Evolutionary conservation across 257 asterid genomes (phyloP), one percentile per base, ranked within the genome.

Genomic region (Solanum appendiculatum): DNA sequence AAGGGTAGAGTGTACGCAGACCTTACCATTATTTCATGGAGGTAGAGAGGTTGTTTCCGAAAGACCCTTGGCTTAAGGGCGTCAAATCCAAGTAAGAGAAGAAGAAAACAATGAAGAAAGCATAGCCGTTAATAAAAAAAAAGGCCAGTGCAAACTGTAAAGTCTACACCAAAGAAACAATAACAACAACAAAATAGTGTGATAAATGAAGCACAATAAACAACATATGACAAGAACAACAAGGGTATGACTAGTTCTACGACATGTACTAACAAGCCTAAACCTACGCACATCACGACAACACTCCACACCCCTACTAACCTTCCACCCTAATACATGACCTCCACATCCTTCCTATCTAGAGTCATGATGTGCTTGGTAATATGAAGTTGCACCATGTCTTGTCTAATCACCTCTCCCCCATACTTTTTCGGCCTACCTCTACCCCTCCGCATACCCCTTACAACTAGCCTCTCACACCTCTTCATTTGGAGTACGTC

Each of bases 1-100:
- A 0, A 51, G 0, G 23, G 6, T 16, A 51, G 9, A 51, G 1
- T 16, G 9, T 54, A 54, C 0, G 0, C 9, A 18, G 0, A 54
- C 6, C 6, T 54, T 4, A 54, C 0, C 0, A 4, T 9, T 51
- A 6, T 1, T 9, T 54, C 10, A 3, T 54, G n/a, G 6, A 54
- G 10, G 23, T 54, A 18, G n/a, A 18, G 23, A 51, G n/a, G n/a
- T 4, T 0, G 9, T 54, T 1, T 54, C 9, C n/a, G 7, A 18
- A 54, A 54, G 1, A 2, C 4, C 1, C 9, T 54, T 4, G 2
- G 10, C n/a, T 54, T 9, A 54, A 18, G 63, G 6, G 63, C 0
- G 6, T 54, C 10, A 18, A 54, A 54, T 0, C 20, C 10, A 54
- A 54, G 63, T 54, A 54, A 54, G 2, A 54, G 9, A 54, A 18